phyloP scores from a whole-genome alignment of 2,329 filamentous ascomycete genomes.

The Fusarium pininemorale region DNA sequence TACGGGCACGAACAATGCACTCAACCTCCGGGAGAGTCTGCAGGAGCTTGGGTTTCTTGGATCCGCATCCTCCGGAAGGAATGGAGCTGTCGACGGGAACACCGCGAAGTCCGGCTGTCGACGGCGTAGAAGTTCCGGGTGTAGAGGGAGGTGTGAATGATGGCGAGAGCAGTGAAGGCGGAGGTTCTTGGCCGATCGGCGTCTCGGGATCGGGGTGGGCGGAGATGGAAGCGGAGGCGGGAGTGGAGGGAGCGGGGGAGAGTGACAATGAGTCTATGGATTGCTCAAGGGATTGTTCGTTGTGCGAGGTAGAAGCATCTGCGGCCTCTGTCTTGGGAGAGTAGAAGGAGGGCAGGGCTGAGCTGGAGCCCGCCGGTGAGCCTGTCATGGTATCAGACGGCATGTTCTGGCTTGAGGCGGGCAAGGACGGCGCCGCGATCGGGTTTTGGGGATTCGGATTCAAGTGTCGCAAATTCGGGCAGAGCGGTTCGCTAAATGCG shows the following conservation, averaged over 20 bases:
- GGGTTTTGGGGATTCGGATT: constrained; percentile 29
- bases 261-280: constrained; percentile 51
- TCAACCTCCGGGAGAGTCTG: constrained; percentile 83
- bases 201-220: constrained; percentile 27
- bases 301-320: constrained; percentile 32
- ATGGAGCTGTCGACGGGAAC: constrained; percentile 69
- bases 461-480: constrained; percentile 23
- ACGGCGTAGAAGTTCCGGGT: constrained; percentile 66
- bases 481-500: constrained; percentile 21
- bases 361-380: constrained; percentile 46
- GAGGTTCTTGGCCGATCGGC: constrained; percentile 49
- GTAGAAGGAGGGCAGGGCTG: constrained; percentile 58
- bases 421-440: constrained; percentile 35
- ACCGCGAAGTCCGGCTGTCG: constrained; percentile 55
- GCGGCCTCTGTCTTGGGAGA: constrained; percentile 51
- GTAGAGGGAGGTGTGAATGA: constrained; percentile 80
- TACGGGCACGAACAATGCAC: constrained; percentile 92
- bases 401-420: constrained; percentile 39
- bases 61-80: constrained; percentile 67
- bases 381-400: constrained; percentile 42
- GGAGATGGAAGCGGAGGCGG: constrained; percentile 24
- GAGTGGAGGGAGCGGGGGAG: constrained; percentile 37
- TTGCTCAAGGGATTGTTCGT: constrained; percentile 35
- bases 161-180: constrained; percentile 82
- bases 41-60: constrained; percentile 76